A percentile compares a stretch with the other conserved stretches of the same genome.
These are phyloP conservation scores for Dioscorea dumetorum DNA, from an alignment of 106 monocot species.

Conservation along the genomic window DNA sequence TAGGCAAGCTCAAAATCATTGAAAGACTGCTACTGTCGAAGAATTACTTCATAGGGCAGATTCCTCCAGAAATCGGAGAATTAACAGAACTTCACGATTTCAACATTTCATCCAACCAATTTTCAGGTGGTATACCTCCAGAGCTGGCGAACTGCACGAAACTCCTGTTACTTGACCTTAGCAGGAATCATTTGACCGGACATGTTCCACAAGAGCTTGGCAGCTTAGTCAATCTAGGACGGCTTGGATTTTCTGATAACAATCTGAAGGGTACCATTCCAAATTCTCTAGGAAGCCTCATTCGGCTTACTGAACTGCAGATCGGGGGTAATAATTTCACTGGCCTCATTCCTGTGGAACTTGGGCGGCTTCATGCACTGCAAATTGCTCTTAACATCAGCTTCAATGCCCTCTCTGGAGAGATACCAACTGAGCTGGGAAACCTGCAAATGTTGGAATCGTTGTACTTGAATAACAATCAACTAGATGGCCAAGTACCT, in stretches of 20 bases:
- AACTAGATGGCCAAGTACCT: constrained; percentile 57
- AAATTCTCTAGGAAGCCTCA: constrained; percentile 40
- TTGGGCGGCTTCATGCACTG: constrained; percentile 48
- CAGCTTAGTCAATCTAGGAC: constrained; percentile 46
- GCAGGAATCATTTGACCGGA: constrained; percentile 56
- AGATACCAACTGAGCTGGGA: constrained; percentile 58
- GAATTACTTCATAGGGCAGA: constrained; percentile 64
- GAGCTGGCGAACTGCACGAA: constrained; percentile 50
- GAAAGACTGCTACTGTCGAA: constrained; percentile 53
- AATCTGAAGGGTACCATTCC: constrained; percentile 59
- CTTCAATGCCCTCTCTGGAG: constrained; percentile 61
- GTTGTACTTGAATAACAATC: constrained; percentile 65
- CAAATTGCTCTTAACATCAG: constrained; percentile 77
- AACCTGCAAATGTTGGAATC: constrained; percentile 48
- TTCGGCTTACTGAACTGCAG: constrained; percentile 59
- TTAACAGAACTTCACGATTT: constrained; percentile 51
- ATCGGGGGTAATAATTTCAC: constrained; percentile 65
- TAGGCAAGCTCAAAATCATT: constrained; percentile 53
- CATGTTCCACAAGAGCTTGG: constrained; percentile 48
- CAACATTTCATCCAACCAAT: constrained; percentile 60
- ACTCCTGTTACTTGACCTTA: constrained; percentile 79
- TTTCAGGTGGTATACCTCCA: constrained; percentile 49
- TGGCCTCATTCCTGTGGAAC: constrained; percentile 48
- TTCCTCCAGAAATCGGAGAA: constrained; percentile 61
- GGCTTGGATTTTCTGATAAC: constrained; percentile 61